Conservation (phyloP, 805 yeast genomes). For the Yarrowia divulgata region DNA sequence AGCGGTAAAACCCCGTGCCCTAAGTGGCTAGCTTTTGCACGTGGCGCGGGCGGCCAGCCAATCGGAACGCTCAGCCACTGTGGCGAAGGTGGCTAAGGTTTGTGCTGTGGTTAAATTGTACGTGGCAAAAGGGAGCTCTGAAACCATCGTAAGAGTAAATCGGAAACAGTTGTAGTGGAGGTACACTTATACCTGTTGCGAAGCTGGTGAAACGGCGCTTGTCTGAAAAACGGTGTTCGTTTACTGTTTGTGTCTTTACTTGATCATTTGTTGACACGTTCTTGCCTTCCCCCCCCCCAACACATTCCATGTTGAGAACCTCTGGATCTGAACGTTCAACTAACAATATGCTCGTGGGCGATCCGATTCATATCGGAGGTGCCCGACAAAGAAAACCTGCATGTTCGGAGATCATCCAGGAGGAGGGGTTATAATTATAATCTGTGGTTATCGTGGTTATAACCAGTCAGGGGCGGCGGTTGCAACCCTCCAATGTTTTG, state of each 20-base stretch:
- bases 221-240: too few relatives aligned
- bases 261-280: too few relatives aligned
- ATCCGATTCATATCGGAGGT: background rate
- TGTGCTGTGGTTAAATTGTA: background rate
- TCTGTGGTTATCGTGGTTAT: background rate
- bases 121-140: too few relatives aligned
- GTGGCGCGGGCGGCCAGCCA: constrained; percentile 3
- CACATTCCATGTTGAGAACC: background rate
- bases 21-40: constrained; percentile 23
- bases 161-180: too few relatives aligned
- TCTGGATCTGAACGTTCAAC: background rate
- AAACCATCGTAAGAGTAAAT: too few relatives aligned
- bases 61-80: constrained; percentile 16
- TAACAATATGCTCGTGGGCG: too few relatives aligned
- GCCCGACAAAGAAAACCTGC: background rate
- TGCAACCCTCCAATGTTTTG: too few relatives aligned
- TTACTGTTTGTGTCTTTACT: too few relatives aligned
- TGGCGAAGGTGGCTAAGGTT: constrained; percentile 30
- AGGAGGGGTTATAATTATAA: background rate
- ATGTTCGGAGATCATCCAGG: background rate
- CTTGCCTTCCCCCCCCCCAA: too few relatives aligned
- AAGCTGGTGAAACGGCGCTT: too few relatives aligned
- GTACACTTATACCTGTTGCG: too few relatives aligned
- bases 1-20: constrained; percentile 15
- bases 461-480: too few relatives aligned